Evolutionary conservation across 2,329 filamentous ascomycete genomes (phyloP), one percentile per base, ranked within the genome.

Genomic region (Colletotrichum lentis): DNA sequence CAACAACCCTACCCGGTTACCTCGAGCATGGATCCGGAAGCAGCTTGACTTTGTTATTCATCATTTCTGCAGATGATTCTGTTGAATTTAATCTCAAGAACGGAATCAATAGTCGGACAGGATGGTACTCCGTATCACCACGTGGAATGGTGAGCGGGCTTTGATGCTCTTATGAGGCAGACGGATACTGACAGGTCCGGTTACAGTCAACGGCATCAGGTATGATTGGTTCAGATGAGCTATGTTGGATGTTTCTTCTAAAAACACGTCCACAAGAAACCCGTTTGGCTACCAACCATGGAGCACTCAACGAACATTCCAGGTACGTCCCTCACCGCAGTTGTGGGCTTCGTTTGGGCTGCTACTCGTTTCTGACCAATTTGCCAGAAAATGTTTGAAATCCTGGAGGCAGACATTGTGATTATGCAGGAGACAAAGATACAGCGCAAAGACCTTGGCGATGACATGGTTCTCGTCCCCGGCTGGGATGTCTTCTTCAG

Each of bases 401-500:
- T 91, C 50, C 86, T 99, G 7, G 92, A 96, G 77, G 90, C 94
- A 61, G 96, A 99, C 77, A 96, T 99, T 71, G 89, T 98, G 20
- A 86, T 97, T 67, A 94, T 98, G 83, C 96, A 99, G 78, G 96
- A 98, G 79, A 90, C 93, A 50, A 99, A 98, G 80, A 97, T 98
- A 47, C 96, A 98, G 76, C 87, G 91, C 65, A 97, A 97, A 76
- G 94, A 97, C 73, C 83, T 99, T 1, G 86, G 85, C 47, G 96
- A 98, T 84, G 96, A 98, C 73, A 98, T 98, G 93, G 94, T 98
- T 11, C 83, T 98, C 41, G 89, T 98, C 0, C 89, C 92, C 0
- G 96, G 96, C 14, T 99, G 95, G 95, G 96, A 99, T 77, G 94
- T 94, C 71, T 97, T 91, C 80, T 97, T 97, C 80, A 97, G 94